Evolutionary conservation across 2,329 filamentous ascomycete species (phyloP), one percentile per base, ranked within the genome.

Genomic region (Gnomoniopsis smithogilvyi): DNA sequence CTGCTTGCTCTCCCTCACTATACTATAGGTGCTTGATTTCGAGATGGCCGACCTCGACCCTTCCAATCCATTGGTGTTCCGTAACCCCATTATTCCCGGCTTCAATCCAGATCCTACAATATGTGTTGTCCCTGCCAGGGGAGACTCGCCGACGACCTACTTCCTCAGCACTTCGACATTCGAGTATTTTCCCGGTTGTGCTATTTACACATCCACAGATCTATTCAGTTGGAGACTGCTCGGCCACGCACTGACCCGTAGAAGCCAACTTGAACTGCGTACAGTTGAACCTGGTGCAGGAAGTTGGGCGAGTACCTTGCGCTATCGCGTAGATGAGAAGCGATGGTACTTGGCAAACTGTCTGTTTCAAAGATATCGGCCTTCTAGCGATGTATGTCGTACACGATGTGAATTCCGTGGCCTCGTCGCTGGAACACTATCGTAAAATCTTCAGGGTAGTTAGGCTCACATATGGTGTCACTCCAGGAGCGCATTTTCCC

Each of bases 151-250:
- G 2, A 64, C 69, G 7, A 70, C 66, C 1, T 87, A 80, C 67
- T 87, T 82, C 67, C 76, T 87, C 30, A 80, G 80, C 41, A 87
- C 82, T 3, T 87, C 84, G 0, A 83, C 82, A 0, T 87, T 88
- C 59, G 84, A 87, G 67, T 84, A 78, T 67, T 86, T 84, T 61
- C 84, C 84, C 0, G 83, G 82, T 3, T 79, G 80, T n/a, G 80
- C 83, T 15, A 82, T 88, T 58, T 85, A 87, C 64, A 77, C 83
- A 26, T 84, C 80, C 21, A 79, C 70, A 0, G 77, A 83, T 62
- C 72, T 84, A 12, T 68, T 81, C 10, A 76, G 78, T 46, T 84
- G 81, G 80, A 71, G 71, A 6, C 74, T 83, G n/a, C 78, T 82
- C 48, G 77, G 76, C 4, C 77, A 83, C 62, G 81, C 79, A 2